phyloP scores from a whole-genome alignment of 768 basidiomycete genomes.

The Rhodotorula kratochvilovae region DNA sequence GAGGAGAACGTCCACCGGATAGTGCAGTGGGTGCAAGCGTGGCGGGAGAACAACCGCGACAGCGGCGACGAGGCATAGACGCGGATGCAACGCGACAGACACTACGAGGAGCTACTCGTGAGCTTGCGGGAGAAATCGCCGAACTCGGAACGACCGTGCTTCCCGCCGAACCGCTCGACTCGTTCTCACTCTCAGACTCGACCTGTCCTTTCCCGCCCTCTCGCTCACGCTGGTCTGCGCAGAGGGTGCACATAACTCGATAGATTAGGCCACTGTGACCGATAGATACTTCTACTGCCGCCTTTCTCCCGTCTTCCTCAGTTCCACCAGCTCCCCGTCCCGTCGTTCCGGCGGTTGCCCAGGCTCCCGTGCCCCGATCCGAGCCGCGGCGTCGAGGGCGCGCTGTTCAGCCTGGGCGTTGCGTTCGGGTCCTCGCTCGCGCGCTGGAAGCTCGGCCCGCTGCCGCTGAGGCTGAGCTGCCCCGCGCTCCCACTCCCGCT shows the following conservation, averaged over 20 bases:
- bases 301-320: background rate
- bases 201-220: too few species aligned
- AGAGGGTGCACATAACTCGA: background rate
- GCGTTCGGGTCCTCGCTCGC: background rate
- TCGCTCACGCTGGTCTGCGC: too few species aligned
- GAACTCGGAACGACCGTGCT: too few species aligned
- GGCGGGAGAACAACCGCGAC: slow-evolving; percentile 52
- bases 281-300: background rate
- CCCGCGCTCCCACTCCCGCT: slow-evolving; percentile 2
- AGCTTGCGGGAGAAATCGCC: background rate
- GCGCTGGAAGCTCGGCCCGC: background rate
- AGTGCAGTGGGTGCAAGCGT: slow-evolving; percentile 76
- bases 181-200: too few species aligned
- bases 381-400: slow-evolving; percentile 22
- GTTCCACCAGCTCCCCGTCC: slow-evolving; percentile 33
- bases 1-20: slow-evolving; percentile 82
- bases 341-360: slow-evolving; percentile 16
- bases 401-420: slow-evolving; percentile 3
- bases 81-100: background rate
- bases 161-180: too few species aligned
- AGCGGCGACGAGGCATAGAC: slow-evolving; percentile 33
- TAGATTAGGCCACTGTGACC: background rate
- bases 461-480: background rate
- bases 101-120: too few species aligned
- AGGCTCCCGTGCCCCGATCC: slow-evolving; percentile 28